Base-by-base conservation (phyloP, 176 grass and related monocot genomes). In the Carex parvula region DNA sequence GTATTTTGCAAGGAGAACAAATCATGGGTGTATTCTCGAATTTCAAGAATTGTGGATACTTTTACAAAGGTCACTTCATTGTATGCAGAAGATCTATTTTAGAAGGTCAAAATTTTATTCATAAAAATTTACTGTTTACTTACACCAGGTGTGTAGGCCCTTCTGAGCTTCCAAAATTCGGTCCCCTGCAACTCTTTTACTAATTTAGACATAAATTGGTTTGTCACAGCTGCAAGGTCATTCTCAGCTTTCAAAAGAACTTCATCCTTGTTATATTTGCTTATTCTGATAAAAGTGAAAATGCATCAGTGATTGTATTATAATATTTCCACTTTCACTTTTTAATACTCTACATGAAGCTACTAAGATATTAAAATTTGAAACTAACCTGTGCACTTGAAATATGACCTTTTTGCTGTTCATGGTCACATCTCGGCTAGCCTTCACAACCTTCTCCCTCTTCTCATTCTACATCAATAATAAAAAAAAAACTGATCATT, bases 381-480 rank as follows among this genome's bases (percentile, higher is more conserved):
- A 55, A 78, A n/a, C 86, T 82, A 81, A 91, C 95, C 95, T 98
- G 74, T 98, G 95, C 30, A 98, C 95, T 86, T 98, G 95, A 87
- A 98, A 98, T 84, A 98, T 98, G 69, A 95, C 92, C 75, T 98
- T 98, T 85, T 98, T 98, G 81, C 95, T 98, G 76, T 98, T 94
- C 88, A 98, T 98, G 64, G 95, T 98, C 57, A 98, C 85, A 86
- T 98, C 95, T 62, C 95, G 95, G 92, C 95, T 98, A 56, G 91
- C 89, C 79, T 98, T 98, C 17, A 98, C 92, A 86, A 98, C 79
- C 84, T 91, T 94, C 78, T 98, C 95, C 83, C 95, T 86, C 83
- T 98, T 98, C n/a, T 98, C 95, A 88, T 95, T 98, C 95, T 98
- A 83, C 79, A 52, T 9, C 46, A 48, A 48, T 48, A 48, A 48